A percentile compares a stretch with the other conserved stretches of the same genome.
Conservation (phyloP, 129 eudicot genomes). For the Logfia minima region DNA sequence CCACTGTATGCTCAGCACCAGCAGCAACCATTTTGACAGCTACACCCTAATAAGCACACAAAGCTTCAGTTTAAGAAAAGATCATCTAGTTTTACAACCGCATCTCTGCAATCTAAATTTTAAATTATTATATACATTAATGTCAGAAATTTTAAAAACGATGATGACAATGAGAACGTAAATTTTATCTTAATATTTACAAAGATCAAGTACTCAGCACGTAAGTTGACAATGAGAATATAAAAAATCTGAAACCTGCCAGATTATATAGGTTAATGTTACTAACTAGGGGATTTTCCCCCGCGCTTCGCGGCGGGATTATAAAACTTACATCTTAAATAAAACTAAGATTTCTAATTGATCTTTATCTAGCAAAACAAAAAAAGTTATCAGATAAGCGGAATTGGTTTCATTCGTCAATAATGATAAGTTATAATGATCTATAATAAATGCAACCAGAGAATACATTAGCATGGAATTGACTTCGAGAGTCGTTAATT, state of each 20-base stretch:
- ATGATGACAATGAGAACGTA: not conserved
- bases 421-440: too few relatives aligned
- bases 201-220: too few relatives aligned
- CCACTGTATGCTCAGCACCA: slow-evolving; percentile 99
- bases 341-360: too few relatives aligned
- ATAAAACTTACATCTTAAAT: too few relatives aligned
- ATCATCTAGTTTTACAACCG: not conserved
- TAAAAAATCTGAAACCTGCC: not conserved
- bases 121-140: not conserved
- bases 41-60: slow-evolving; percentile 57
- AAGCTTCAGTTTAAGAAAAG: not conserved
- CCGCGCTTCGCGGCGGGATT: too few relatives aligned
- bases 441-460: too few relatives aligned
- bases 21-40: slow-evolving; percentile 97
- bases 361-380: too few relatives aligned
- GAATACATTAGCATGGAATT: too few relatives aligned
- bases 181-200: too few relatives aligned
- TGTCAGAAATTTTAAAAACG: not conserved
- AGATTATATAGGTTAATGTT: not conserved
- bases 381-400: too few relatives aligned
- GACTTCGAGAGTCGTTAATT: too few relatives aligned
- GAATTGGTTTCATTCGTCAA: too few relatives aligned
- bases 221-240: not conserved
- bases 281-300: not conserved
- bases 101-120: slow-evolving; percentile 1